These are phyloP conservation scores for Pseudoneurospora amorphoporcata DNA, from an alignment of 495 filamentous ascomycete species.

Conservation along the genomic window DNA sequence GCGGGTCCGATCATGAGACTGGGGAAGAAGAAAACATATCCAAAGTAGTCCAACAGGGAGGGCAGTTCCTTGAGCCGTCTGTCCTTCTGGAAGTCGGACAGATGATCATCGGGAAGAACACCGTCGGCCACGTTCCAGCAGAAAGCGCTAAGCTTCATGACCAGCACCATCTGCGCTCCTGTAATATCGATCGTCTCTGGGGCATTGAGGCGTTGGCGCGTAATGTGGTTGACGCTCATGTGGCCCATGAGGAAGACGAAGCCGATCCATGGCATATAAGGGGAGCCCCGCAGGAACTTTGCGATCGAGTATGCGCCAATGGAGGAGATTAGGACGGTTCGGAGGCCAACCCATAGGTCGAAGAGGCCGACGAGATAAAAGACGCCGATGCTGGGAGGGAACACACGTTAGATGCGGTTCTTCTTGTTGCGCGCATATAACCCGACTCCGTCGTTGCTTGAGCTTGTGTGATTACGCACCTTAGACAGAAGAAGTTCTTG, in stretches of 20 bases:
- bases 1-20: slow-evolving; percentile 77
- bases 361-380: slow-evolving; percentile 96
- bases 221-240: slow-evolving; percentile 82
- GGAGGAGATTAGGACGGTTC: slow-evolving; percentile 69
- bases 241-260: slow-evolving; percentile 94
- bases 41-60: slow-evolving; percentile 63
- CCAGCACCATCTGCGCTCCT: slow-evolving; percentile 93
- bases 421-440: background rate
- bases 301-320: slow-evolving; percentile 75
- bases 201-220: slow-evolving; percentile 59
- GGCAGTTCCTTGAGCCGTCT: slow-evolving; percentile 67
- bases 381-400: slow-evolving; percentile 47
- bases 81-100: slow-evolving; percentile 80
- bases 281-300: slow-evolving; percentile 66
- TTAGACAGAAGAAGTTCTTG: slow-evolving; percentile 84
- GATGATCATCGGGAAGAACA: slow-evolving; percentile 59
- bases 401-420: slow-evolving; percentile 1
- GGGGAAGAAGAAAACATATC: slow-evolving; percentile 93
- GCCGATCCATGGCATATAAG: slow-evolving; percentile 95
- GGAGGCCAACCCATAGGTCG: slow-evolving; percentile 79
- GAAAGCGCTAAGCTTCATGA: slow-evolving; percentile 97
- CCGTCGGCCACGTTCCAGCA: slow-evolving; percentile 98
- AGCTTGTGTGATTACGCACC: slow-evolving; percentile 30
- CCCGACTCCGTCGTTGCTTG: background rate
- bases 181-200: slow-evolving; percentile 73